phyloP scores from a whole-genome alignment of 768 basidiomycete species.

The Favolaschia claudopus region DNA sequence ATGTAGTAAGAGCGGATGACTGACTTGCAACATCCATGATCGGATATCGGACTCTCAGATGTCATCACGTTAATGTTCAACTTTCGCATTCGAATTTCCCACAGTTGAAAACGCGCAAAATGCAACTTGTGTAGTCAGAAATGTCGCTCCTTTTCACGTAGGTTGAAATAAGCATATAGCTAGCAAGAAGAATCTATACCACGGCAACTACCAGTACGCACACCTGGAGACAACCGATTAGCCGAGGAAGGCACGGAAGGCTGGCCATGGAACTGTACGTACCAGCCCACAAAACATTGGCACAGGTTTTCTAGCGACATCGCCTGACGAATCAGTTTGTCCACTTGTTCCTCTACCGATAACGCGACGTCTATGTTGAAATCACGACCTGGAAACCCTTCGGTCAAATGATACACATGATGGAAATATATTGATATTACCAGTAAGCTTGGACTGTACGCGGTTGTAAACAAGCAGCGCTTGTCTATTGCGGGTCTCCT shows the following conservation, averaged over 20 bases:
- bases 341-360: conserved; percentile 83
- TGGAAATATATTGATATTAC: conserved; percentile 47
- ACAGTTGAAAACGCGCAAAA: no score
- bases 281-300: conserved; percentile 97
- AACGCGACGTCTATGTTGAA: conserved; percentile 87
- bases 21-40: no score
- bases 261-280: no score
- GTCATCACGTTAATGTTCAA: no score
- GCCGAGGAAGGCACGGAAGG: background rate
- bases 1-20: no score
- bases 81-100: no score
- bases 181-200: no score
- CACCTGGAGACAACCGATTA: conserved; percentile 53
- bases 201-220: conserved; percentile 79
- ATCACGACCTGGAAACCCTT: conserved; percentile 71
- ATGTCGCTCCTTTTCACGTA: no score
- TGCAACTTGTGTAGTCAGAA: no score
- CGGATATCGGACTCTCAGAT: no score
- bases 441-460: conserved; percentile 94
- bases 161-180: no score
- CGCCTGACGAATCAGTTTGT: conserved; percentile 92
- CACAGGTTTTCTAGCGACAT: conserved; percentile 95
- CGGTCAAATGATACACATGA: background rate
- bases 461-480: conserved; percentile 94
- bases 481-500: conserved; percentile 90